phyloP scores from a whole-genome alignment of 2,329 filamentous ascomycete species.

The Monilinia polystroma region DNA sequence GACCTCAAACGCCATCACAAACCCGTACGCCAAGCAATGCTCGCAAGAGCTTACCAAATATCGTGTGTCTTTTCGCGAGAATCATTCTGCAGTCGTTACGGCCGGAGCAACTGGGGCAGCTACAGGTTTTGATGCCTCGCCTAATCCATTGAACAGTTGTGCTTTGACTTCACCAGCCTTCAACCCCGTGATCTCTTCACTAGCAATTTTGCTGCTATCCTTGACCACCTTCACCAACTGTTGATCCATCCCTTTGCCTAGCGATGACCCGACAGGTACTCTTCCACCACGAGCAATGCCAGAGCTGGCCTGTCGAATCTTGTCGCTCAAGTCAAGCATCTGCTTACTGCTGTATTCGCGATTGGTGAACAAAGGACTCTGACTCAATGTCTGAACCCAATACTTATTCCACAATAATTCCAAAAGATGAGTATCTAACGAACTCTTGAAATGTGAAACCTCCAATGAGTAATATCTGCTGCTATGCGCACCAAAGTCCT shows the following conservation, averaged over 20 bases:
- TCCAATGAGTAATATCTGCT: slow-evolving; percentile 88
- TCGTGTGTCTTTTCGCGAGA: not conserved
- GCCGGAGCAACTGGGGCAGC: not conserved
- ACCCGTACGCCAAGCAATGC: slow-evolving; percentile 20
- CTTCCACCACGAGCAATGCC: slow-evolving; percentile 42
- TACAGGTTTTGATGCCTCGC: slow-evolving; percentile 25
- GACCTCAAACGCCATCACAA: slow-evolving; percentile 21
- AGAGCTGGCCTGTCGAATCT: slow-evolving; percentile 66
- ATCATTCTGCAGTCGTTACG: slow-evolving; percentile 8
- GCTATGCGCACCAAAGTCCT: slow-evolving; percentile 92
- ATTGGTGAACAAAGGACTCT: slow-evolving; percentile 86
- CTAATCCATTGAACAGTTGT: slow-evolving; percentile 47
- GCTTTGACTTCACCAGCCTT: slow-evolving; percentile 50
- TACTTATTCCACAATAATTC: slow-evolving; percentile 98
- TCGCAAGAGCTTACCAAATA: slow-evolving; percentile 14
- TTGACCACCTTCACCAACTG: slow-evolving; percentile 55
- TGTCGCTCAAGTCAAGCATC: slow-evolving; percentile 81
- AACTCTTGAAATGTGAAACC: slow-evolving; percentile 92
- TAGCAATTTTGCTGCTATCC: slow-evolving; percentile 56
- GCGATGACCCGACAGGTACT: slow-evolving; percentile 31
- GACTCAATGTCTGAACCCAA: slow-evolving; percentile 93
- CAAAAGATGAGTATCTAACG: slow-evolving; percentile 81
- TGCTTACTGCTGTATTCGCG: slow-evolving; percentile 92
- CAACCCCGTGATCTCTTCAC: slow-evolving; percentile 49
- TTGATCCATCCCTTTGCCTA: slow-evolving; percentile 43